phyloP scores from a whole-genome alignment of 2,329 filamentous ascomycete genomes.

The Myriosclerotinia curreyana region DNA sequence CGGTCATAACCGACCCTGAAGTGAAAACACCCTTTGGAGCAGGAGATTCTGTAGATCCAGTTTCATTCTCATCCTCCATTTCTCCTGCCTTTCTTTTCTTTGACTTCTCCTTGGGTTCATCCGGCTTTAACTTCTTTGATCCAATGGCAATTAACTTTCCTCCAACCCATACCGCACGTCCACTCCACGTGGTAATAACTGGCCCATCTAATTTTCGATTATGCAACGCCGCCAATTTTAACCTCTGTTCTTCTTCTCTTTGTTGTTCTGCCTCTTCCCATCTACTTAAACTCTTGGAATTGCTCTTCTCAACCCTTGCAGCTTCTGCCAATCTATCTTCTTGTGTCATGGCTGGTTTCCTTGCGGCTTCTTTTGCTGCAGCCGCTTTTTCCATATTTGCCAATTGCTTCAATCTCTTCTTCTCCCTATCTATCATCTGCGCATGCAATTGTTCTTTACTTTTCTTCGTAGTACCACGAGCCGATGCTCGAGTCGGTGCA shows the following conservation, averaged over 20 bases:
- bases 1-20: not conserved
- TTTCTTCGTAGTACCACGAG: constrained; percentile 59
- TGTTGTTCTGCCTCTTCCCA: constrained; percentile 94
- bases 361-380: constrained; percentile 67
- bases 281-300: constrained; percentile 83
- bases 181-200: constrained; percentile 90
- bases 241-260: constrained; percentile 77
- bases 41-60: constrained; percentile 14
- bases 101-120: constrained; percentile 54
- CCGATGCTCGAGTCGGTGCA: constrained; percentile 59
- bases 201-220: constrained; percentile 84
- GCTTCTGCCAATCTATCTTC: constrained; percentile 81
- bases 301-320: constrained; percentile 76
- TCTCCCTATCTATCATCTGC: constrained; percentile 71
- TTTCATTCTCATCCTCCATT: constrained; percentile 41
- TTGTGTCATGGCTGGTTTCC: constrained; percentile 80
- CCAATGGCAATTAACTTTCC: constrained; percentile 71
- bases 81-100: constrained; percentile 54
- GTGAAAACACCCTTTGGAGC: not conserved
- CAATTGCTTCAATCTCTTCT: constrained; percentile 67
- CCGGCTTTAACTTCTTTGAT: constrained; percentile 55
- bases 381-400: constrained; percentile 59
- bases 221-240: constrained; percentile 82
- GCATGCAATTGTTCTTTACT: constrained; percentile 58
- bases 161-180: constrained; percentile 77